Conservation (phyloP, 2,329 filamentous ascomycete species). For the Scorias spongiosa region DNA sequence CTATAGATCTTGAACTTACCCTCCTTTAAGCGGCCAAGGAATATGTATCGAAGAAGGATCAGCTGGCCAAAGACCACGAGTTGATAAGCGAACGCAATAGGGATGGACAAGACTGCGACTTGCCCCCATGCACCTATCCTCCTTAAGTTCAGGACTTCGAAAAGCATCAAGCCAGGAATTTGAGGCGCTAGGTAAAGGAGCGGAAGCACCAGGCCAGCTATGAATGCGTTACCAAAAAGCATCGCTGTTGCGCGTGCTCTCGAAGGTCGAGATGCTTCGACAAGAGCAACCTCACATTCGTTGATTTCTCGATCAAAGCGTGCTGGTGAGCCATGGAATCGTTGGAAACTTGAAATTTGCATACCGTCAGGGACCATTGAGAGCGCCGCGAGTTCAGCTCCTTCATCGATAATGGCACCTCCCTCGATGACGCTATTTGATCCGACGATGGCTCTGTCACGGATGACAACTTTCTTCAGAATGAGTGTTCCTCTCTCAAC, state of each 20-base stretch:
- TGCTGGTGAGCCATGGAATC: slow-evolving; percentile 10
- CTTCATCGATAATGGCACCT: slow-evolving; percentile 10
- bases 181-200: no score
- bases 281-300: no score
- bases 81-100: slow-evolving; percentile 10
- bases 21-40: slow-evolving; percentile 8
- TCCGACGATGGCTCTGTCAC: slow-evolving; percentile 7
- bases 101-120: slow-evolving; percentile 8
- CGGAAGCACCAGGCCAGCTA: no score
- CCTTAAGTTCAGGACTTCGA: no score
- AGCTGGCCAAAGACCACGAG: slow-evolving; percentile 9
- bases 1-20: slow-evolving; percentile 10
- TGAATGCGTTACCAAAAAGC: no score
- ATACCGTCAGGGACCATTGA: slow-evolving; percentile 12
- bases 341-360: slow-evolving; percentile 6
- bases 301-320: no score
- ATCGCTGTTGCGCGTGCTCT: no score
- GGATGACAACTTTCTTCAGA: slow-evolving; percentile 10
- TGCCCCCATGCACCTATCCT: slow-evolving; percentile 7
- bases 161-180: no score
- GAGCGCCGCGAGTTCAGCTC: slow-evolving; percentile 9
- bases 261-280: no score
- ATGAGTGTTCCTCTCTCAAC: slow-evolving; percentile 11
- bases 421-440: slow-evolving; percentile 12
- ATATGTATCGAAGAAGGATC: slow-evolving; percentile 7